A percentile compares a stretch with the other conserved stretches of the same genome.
phyloP scores from a whole-genome alignment of 768 basidiomycete genomes.

The Albatrellus ellisii region DNA sequence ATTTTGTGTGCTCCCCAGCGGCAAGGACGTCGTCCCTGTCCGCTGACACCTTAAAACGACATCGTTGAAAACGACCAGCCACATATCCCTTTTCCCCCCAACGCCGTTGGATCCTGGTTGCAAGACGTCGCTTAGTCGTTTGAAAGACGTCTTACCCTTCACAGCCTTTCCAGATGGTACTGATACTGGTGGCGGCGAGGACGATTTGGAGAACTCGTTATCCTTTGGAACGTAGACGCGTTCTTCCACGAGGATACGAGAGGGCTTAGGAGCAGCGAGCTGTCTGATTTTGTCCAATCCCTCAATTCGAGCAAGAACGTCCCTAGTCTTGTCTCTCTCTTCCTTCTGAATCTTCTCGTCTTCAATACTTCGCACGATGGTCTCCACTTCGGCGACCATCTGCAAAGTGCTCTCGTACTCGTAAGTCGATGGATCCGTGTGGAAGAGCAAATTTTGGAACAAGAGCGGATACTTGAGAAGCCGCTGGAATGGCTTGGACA shows the following conservation, averaged over 20 bases:
- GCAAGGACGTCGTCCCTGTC: slow-evolving; percentile 78
- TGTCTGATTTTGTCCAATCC: slow-evolving; percentile 91
- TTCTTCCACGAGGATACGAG: slow-evolving; percentile 80
- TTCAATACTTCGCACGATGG: slow-evolving; percentile 91
- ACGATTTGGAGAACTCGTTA: slow-evolving; percentile 13
- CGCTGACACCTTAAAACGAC: slow-evolving; percentile 87
- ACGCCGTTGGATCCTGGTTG: slow-evolving; percentile 34
- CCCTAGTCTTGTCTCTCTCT: slow-evolving; percentile 88
- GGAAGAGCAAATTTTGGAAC: slow-evolving; percentile 94
- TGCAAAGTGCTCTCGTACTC: slow-evolving; percentile 94
- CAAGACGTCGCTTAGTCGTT: slow-evolving; percentile 83
- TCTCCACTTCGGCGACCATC: slow-evolving; percentile 96
- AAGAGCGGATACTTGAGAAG: slow-evolving; percentile 94
- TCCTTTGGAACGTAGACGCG: slow-evolving; percentile 31
- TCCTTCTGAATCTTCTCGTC: slow-evolving; percentile 97
- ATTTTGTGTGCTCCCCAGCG: slow-evolving; percentile 48
- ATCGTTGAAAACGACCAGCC: slow-evolving; percentile 94
- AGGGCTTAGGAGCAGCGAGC: slow-evolving; percentile 82
- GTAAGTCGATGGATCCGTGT: slow-evolving; percentile 93
- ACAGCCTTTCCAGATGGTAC: slow-evolving; percentile 38
- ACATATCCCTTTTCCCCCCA: slow-evolving; percentile 73
- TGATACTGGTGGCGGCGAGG: slow-evolving; percentile 21
- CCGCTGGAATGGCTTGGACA: slow-evolving; percentile 96
- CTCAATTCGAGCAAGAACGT: slow-evolving; percentile 93
- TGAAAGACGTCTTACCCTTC: slow-evolving; percentile 77